Percentiles rank a stretch among this genome's conserved stretches.
Conservation (phyloP, 371 early-diverging fungal species). For the Mucor racemosus region DNA sequence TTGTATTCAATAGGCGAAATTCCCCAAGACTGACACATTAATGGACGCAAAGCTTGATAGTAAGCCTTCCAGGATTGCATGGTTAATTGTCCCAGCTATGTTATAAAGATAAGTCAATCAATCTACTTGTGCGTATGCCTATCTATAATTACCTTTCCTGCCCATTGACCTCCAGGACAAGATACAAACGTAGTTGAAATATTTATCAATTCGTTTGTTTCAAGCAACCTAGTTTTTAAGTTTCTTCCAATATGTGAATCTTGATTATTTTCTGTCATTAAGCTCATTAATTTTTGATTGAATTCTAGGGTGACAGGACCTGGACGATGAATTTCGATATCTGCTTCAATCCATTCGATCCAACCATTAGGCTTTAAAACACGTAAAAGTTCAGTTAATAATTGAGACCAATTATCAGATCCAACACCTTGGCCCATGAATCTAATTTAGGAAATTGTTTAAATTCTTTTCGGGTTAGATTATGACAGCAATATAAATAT, state of each 20-base stretch:
- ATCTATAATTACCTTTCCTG: slow-evolving; percentile 45
- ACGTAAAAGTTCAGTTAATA: slow-evolving; percentile 43
- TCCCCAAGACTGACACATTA: slow-evolving; percentile 33
- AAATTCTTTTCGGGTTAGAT: not conserved
- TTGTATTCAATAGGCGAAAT: slow-evolving; percentile 37
- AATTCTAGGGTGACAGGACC: slow-evolving; percentile 45
- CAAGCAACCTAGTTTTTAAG: slow-evolving; percentile 33
- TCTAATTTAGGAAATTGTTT: slow-evolving; percentile 21
- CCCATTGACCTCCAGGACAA: slow-evolving; percentile 60
- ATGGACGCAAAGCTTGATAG: slow-evolving; percentile 43
- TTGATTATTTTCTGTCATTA: slow-evolving; percentile 34
- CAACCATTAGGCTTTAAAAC: slow-evolving; percentile 51
- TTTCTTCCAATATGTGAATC: slow-evolving; percentile 39
- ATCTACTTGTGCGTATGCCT: slow-evolving; percentile 10
- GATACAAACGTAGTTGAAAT: slow-evolving; percentile 44
- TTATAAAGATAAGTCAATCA: not conserved
- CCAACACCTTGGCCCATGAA: slow-evolving; percentile 43
- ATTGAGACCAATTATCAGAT: slow-evolving; percentile 32
- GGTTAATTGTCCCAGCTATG: slow-evolving; percentile 49
- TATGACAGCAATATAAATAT: not conserved
- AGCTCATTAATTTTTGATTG: slow-evolving; percentile 32
- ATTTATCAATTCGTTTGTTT: slow-evolving; percentile 25
- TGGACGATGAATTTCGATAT: slow-evolving; percentile 43
- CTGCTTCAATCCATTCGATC: slow-evolving; percentile 50
- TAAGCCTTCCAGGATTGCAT: slow-evolving; percentile 55